A percentile compares a stretch with the other conserved stretches of the same genome.
phyloP scores from a whole-genome alignment of 2,329 filamentous ascomycete species.

The Penicillium janthinellum region DNA sequence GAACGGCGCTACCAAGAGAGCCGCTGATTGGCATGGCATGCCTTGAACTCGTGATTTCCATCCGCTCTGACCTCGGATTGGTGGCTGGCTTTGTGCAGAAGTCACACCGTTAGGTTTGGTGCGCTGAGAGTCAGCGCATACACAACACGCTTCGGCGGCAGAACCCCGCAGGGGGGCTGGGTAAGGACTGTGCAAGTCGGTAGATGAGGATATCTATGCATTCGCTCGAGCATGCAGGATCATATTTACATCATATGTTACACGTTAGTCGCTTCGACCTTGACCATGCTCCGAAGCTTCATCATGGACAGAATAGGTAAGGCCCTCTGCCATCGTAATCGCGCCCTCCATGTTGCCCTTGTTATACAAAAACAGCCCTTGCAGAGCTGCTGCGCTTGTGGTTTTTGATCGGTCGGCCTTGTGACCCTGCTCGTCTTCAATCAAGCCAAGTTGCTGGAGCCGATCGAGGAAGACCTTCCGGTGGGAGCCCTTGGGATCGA shows the following conservation, averaged over 20 bases:
- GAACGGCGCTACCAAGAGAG: constrained; percentile 21
- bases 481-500: constrained; percentile 65
- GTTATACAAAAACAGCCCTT: constrained; percentile 93
- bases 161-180: not conserved
- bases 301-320: constrained; percentile 37
- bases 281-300: constrained; percentile 27
- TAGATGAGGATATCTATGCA: constrained; percentile 17
- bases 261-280: constrained; percentile 16
- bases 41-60: not conserved
- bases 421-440: constrained; percentile 59
- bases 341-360: constrained; percentile 88
- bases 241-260: constrained; percentile 32
- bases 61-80: constrained; percentile 11
- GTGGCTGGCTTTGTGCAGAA: constrained; percentile 12
- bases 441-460: constrained; percentile 69
- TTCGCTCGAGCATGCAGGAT: constrained; percentile 1
- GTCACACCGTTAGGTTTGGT: constrained; percentile 19
- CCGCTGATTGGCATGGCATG: constrained; percentile 17
- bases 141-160: constrained; percentile 5
- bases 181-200: constrained; percentile 1
- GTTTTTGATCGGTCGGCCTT: constrained; percentile 50
- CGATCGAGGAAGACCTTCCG: constrained; percentile 70
- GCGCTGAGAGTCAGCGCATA: constrained; percentile 12
- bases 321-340: constrained; percentile 70
- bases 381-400: constrained; percentile 87